Base-by-base conservation (phyloP, 2,329 filamentous ascomycete species). In the Xylaria sp. region DNA sequence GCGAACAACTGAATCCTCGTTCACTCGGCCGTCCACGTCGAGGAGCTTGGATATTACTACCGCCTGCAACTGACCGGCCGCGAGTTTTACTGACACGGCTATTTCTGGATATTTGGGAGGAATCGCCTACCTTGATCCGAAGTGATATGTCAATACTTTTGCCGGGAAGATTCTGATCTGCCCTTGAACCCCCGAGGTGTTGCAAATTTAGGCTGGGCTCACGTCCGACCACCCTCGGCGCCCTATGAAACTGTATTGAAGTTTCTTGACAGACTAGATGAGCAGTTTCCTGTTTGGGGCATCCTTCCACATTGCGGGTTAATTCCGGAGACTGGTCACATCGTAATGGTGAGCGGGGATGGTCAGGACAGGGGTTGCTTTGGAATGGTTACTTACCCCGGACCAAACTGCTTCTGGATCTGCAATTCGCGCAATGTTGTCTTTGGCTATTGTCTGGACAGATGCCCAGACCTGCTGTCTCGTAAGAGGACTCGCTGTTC, bases 1-100 rank as follows among this genome's bases (percentile, higher is more conserved):
- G 65, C 49, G 65, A 66, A 51, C 65, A 66, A 51, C 59, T 66
- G 20, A 66, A 66, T 46, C 65, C 65, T 53, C 65, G 36, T 42
- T 58, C 59, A 54, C 65, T 66, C 33, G 65, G 65, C 15, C 65
- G 42, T 23, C 65, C 65, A n/a, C 65, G 65, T 44, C 65, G 65
- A 46, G 33, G 46, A 17, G 10, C 33, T 13, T 38, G 59, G 36
- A 23, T 28, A 33, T 59, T 60, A 38, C 42, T 63, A 36, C 51
- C 20, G 5, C 48, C 49, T 13, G 6, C 59, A 1, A 44, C 5
- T 10, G 33, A 17, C 4, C 11, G 51, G 13, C 33, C 20, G 15
- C 59, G 44, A 26, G 36, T 63, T 20, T 58, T 66, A 15, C 36
- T 40, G 33, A 66, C n/a, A 17, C 59, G 65, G 42, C 26, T 36